Evolutionary conservation across 192 early-diverging fungal species (phyloP), one percentile per base, ranked within the genome.

Genomic region (Gigaspora rosea): DNA sequence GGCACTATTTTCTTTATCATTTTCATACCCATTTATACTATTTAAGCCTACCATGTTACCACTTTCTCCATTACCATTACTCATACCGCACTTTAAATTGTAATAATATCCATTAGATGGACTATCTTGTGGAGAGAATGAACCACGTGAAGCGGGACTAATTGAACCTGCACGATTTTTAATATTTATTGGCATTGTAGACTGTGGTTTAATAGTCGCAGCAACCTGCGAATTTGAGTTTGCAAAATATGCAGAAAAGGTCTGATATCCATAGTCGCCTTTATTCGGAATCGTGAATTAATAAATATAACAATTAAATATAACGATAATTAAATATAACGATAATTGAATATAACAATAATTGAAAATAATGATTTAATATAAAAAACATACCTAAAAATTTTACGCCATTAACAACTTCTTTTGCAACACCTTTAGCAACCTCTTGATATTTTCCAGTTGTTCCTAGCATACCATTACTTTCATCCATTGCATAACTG

Each of bases 321-420:
- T 27, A 27, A 22, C 10, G 62, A 10, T 10, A 51, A 51, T 51
- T 51, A 5, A 54, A 16, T 12, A 16, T 18, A 54, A 54, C 2
- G 4, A 16, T 54, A 18, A 56, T 15, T 1, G 51, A 56, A 56
- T 56, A 56, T 18, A 15, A 18, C 12, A 56, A 56, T 15, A 56
- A 56, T 56, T 56, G 10, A 20, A 46, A 0, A 12, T 16, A 8
- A 12, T 0, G 0, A 20, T 51, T 50, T 6, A 36, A 68, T 15
- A 49, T n/a, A 73, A 10, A n/a, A 2, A 36, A 77, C 33, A 80
- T 84, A 83, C 93, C 88, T 16, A 95, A 78, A 46, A 88, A 86
- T 58, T 89, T 94, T n/a, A 94, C 90, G 12, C 94, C 93, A 54
- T 85, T 86, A 47, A 92, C 86, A 12, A 94, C 86, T 74, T 95